Evolutionary conservation across 805 yeast species (phyloP).

Genomic region (Yarrowia sp.): DNA sequence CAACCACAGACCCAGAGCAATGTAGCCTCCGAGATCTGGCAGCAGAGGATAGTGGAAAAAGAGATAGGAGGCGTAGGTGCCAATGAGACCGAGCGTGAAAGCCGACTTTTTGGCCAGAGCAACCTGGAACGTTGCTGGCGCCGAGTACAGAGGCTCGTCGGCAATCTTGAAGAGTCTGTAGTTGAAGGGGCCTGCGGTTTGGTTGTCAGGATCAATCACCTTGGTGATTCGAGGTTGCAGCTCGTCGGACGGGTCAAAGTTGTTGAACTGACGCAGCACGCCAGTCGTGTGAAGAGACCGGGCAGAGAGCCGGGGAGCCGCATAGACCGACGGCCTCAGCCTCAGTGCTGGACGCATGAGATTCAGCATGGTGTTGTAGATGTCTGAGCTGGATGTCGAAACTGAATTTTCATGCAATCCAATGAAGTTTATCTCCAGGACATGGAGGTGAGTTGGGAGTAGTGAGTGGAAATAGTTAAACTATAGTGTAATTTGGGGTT

Average conservation of each 20-base stretch:
- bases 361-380: neutral
- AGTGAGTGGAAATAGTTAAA: no score
- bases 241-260: slow-evolving; percentile 24
- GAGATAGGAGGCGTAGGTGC: slow-evolving; percentile 13
- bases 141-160: slow-evolving; percentile 19
- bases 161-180: neutral
- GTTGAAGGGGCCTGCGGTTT: neutral
- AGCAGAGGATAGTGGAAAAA: slow-evolving; percentile 7
- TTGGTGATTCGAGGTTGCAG: neutral
- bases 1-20: slow-evolving; percentile 8
- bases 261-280: slow-evolving; percentile 7
- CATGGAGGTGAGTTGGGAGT: neutral
- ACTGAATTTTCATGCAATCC: neutral
- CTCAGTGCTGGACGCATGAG: neutral
- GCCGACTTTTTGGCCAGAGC: slow-evolving; percentile 20
- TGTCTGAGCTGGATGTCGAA: neutral
- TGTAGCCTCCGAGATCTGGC: slow-evolving; percentile 3
- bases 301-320: neutral
- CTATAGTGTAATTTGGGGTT: no score
- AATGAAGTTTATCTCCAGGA: neutral
- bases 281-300: neutral
- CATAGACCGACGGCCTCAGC: neutral
- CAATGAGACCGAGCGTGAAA: slow-evolving; percentile 10
- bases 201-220: neutral
- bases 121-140: slow-evolving; percentile 18